These are phyloP conservation scores for Xerocomus amazonicus DNA, from an alignment of 1,284 basidiomycete genomes.

Conservation along the genomic window DNA sequence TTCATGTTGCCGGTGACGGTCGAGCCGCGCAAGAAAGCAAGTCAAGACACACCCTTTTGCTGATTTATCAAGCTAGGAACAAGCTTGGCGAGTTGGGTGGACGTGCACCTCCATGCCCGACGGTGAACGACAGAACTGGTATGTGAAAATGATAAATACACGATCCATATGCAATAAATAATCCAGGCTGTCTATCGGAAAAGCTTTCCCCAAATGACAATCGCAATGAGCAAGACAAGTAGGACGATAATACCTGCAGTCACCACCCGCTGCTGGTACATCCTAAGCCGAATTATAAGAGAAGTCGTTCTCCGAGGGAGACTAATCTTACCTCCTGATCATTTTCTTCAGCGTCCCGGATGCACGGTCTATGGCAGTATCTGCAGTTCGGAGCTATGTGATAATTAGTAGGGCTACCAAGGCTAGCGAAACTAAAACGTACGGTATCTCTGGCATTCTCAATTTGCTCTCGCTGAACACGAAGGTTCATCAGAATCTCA, in stretches of 20 bases:
- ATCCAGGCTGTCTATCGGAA: constrained; percentile 29
- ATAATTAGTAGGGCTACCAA: constrained; percentile 7
- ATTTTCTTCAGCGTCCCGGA: constrained; percentile 73
- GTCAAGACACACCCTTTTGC: too few relatives aligned
- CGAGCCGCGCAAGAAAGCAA: too few relatives aligned
- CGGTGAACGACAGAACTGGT: constrained; percentile 11
- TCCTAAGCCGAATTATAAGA: constrained; percentile 45
- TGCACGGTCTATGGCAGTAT: constrained; percentile 68
- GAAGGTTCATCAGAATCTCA: constrained; percentile 84
- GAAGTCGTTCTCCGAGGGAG: constrained; percentile 5
- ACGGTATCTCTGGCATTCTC: constrained; percentile 91
- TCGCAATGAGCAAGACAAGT: constrained; percentile 63
- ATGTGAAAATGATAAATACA: constrained; percentile 32
- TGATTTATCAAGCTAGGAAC: too few relatives aligned
- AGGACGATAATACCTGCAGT: constrained; percentile 68
- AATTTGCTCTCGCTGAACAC: constrained; percentile 92
- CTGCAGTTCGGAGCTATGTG: constrained; percentile 62
- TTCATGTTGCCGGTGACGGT: too few relatives aligned
- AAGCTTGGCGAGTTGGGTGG: too few relatives aligned
- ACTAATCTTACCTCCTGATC: constrained; percentile 60
- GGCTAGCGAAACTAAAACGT: constrained; percentile 25
- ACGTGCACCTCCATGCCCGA: not conserved
- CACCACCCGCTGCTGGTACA: constrained; percentile 77
- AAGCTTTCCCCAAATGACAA: constrained; percentile 74
- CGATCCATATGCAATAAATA: constrained; percentile 13